phyloP scores from a whole-genome alignment of 2,329 filamentous ascomycete genomes.

The Cordyceps cicadae region DNA sequence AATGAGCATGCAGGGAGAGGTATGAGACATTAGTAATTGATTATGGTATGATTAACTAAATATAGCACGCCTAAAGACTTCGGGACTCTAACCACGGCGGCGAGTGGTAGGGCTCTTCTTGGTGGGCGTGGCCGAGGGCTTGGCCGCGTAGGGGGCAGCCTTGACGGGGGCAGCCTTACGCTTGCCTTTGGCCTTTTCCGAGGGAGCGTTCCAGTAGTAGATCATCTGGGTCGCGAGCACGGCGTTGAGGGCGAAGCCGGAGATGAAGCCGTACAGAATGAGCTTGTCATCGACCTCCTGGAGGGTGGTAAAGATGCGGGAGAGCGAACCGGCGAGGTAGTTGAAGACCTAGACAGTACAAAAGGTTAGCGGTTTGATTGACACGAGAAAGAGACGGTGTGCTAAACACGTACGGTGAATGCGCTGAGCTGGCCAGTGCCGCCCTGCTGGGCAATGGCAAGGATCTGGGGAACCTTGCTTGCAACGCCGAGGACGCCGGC shows the following conservation, averaged over 20 bases:
- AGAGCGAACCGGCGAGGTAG: constrained; percentile 86
- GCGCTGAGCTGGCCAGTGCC: constrained; percentile 93
- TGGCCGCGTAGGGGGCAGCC: constrained; percentile 17
- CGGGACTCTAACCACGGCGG: constrained; percentile 29
- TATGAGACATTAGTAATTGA: not conserved
- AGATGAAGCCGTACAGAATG: constrained; percentile 90
- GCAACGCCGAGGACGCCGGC: constrained; percentile 76
- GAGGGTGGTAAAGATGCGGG: constrained; percentile 93
- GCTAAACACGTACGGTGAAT: constrained; percentile 65
- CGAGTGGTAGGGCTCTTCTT: constrained; percentile 37
- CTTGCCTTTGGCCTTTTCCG: constrained; percentile 38
- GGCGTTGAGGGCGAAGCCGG: constrained; percentile 82
- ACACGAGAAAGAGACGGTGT: not conserved
- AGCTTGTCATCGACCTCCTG: constrained; percentile 96
- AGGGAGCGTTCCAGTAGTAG: constrained; percentile 84
- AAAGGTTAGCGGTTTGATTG: not conserved
- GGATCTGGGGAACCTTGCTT: constrained; percentile 90
- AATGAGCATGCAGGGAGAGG: not conserved
- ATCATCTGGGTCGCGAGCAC: constrained; percentile 85
- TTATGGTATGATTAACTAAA: not conserved
- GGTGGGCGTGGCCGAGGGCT: constrained; percentile 25
- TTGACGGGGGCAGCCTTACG: constrained; percentile 25
- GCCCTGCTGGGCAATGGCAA: constrained; percentile 74
- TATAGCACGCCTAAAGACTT: no score
- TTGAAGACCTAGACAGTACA: constrained; percentile 71